Percentiles rank a stretch among this genome's conserved stretches.
phyloP scores from a whole-genome alignment of 2,329 filamentous ascomycete genomes.

The Aspergillus transmontanensis region DNA sequence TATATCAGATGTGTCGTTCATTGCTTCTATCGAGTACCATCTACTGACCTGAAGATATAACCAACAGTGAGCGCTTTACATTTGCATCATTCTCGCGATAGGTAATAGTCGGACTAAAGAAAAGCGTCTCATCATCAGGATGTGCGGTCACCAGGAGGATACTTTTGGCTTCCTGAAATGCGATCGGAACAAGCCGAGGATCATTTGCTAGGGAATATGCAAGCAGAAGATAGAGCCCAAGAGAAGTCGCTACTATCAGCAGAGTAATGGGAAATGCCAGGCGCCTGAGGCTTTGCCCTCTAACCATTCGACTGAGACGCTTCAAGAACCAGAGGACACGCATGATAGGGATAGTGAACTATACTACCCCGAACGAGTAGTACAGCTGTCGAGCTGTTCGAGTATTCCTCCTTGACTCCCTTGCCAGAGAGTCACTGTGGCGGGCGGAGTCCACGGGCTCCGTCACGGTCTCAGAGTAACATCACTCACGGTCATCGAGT shows the following conservation, averaged over 20 bases:
- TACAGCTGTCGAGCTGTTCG: neutral
- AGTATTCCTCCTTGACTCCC: neutral
- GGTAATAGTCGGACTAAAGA: slow-evolving; percentile 30
- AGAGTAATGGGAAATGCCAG: neutral
- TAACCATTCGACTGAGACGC: neutral
- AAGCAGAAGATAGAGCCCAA: slow-evolving; percentile 36
- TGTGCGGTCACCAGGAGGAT: slow-evolving; percentile 44
- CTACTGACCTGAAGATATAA: slow-evolving; percentile 23
- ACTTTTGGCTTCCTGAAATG: slow-evolving; percentile 37
- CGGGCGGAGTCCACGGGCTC: neutral
- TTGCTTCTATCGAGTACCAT: accelerated
- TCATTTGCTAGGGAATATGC: slow-evolving; percentile 41
- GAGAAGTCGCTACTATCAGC: neutral
- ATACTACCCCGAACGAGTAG: neutral
- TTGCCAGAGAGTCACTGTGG: neutral
- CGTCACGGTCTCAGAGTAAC: neutral
- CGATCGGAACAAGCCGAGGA: slow-evolving; percentile 40
- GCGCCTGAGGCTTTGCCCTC: no score
- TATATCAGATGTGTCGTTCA: neutral
- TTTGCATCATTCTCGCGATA: slow-evolving; percentile 18
- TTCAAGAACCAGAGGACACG: neutral
- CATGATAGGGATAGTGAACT: neutral
- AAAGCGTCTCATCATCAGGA: slow-evolving; percentile 32
- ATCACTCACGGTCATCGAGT: neutral
- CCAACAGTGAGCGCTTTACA: slow-evolving; percentile 26